These are phyloP conservation scores for Decorospora gaudefroyi DNA, from an alignment of 2,329 filamentous ascomycete genomes.

Conservation along the genomic window DNA sequence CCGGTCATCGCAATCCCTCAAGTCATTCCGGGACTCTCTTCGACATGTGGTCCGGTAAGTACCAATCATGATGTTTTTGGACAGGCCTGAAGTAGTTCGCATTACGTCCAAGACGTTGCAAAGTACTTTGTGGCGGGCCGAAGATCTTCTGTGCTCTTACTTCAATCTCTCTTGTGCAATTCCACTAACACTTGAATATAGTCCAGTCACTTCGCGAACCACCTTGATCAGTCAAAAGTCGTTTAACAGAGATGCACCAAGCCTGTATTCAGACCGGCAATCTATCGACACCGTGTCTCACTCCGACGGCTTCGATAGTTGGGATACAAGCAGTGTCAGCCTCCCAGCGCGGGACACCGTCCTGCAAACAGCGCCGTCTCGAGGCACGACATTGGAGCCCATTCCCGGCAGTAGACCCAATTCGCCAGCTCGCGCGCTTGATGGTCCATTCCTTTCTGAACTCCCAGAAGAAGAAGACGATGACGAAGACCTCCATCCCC, in stretches of 20 bases:
- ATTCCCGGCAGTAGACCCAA: slow-evolving; percentile 70
- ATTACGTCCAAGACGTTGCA: no score
- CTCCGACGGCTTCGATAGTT: slow-evolving; percentile 70
- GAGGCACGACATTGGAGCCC: slow-evolving; percentile 65
- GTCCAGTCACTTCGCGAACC: slow-evolving; percentile 45
- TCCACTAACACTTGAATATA: no score
- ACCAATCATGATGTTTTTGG: no score
- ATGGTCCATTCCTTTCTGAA: slow-evolving; percentile 52
- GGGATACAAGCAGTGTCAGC: slow-evolving; percentile 73
- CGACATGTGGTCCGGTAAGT: slow-evolving; percentile 47
- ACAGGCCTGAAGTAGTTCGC: no score
- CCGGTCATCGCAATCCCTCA: slow-evolving; percentile 44
- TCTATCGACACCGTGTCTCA: slow-evolving; percentile 47
- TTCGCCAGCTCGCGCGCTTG: slow-evolving; percentile 65
- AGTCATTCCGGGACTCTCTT: slow-evolving; percentile 46
- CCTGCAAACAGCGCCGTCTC: slow-evolving; percentile 42
- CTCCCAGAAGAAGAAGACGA: slow-evolving; percentile 32
- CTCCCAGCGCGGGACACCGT: slow-evolving; percentile 61
- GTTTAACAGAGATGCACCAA: slow-evolving; percentile 37
- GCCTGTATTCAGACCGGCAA: slow-evolving; percentile 42
- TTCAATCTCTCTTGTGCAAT: no score
- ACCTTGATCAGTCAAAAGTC: slow-evolving; percentile 43
- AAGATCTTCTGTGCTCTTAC: no score
- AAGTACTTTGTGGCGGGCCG: no score
- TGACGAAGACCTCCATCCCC: slow-evolving; percentile 39